Evolutionary conservation across 352 stramenopile genomes (phyloP).

Genomic region (Phytophthora sp.): DNA sequence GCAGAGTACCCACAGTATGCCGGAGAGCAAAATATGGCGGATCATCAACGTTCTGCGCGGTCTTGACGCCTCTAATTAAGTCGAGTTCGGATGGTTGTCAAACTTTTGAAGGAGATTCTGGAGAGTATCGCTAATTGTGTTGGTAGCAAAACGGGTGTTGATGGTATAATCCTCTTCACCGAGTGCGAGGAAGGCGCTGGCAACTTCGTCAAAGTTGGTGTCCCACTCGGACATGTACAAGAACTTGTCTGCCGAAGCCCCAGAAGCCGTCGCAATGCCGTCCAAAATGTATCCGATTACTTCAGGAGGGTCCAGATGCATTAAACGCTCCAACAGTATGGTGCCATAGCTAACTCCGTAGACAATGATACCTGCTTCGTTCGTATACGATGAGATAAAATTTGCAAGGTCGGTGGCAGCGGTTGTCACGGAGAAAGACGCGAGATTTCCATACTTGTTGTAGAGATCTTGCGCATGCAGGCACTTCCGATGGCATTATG

Average conservation of each 20-base stretch:
- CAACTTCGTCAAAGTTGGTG: slow-evolving; percentile 37
- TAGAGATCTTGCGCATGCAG: slow-evolving; percentile 40
- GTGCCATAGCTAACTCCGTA: slow-evolving; percentile 69
- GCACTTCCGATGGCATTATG: slow-evolving; percentile 28
- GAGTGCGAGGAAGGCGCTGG: slow-evolving; percentile 27
- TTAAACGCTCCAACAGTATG: slow-evolving; percentile 49
- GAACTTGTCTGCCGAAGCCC: slow-evolving; percentile 2
- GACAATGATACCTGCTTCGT: slow-evolving; percentile 30
- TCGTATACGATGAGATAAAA: slow-evolving; percentile 32
- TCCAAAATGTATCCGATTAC: slow-evolving; percentile 55
- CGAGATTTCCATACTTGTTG: slow-evolving; percentile 36
- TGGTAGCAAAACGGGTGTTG: slow-evolving; percentile 15
- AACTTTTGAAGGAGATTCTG: slow-evolving; percentile 15
- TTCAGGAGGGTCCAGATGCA: slow-evolving; percentile 39
- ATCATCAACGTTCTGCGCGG: neutral
- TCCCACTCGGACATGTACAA: slow-evolving; percentile 45
- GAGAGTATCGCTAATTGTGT: slow-evolving; percentile 19
- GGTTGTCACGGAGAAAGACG: slow-evolving; percentile 43
- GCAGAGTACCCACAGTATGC: slow-evolving; percentile 18
- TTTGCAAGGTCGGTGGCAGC: slow-evolving; percentile 34
- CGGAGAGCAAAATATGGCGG: slow-evolving; percentile 28
- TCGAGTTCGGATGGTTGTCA: slow-evolving; percentile 17
- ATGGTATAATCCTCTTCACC: slow-evolving; percentile 24
- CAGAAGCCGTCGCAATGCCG: slow-evolving; percentile 23
- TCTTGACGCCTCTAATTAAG: neutral